Evolutionary conservation across 352 stramenopile species (phyloP), one percentile per base, ranked within the genome.

Genomic region (Globisporangium paroecandrum): DNA sequence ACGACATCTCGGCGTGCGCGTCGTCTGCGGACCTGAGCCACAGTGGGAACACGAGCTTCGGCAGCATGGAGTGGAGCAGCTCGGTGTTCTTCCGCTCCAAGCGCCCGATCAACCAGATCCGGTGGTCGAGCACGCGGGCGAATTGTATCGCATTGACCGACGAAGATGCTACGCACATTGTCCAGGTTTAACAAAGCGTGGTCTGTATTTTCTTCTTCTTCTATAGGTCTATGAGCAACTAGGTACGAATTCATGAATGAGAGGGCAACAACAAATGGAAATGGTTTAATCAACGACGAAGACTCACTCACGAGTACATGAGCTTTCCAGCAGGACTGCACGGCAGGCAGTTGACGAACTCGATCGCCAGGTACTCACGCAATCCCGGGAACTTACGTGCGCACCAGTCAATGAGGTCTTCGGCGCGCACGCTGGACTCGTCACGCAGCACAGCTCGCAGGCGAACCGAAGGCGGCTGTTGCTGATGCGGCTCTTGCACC

Each of bases 141-240:
- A 97, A 99, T 72, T 99, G 95, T 83, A 95, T 99, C 47, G 92
- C 89, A 13, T 89, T 99, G 53, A 94, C 85, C 13, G 98, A 98
- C 71, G 83, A 98, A 51, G 91, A 99, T 58, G 97, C 97, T 15
- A 77, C 98, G 29, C 97, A 99, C 76, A 96, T 99, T 69, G 83
- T 98, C 27, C 82, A 94, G 69, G 66, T 93, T 64, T 89, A 59
- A 81, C 22, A 66, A 9, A 13, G 69, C 61, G 5, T 47, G 9
- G 7, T 32, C 0, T 51, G 51, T 36, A 34, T 61, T 18, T 25
- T 46, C 43, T 32, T 32, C 3, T 32, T 32, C 27, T 60, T 55
- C 41, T 62, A 18, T 38, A 10, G 54, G 54, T 36, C 25, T 54
- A 25, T 61, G 13, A n/a, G 7, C 41, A 49, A 49, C 5, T 38